These are phyloP conservation scores for Pluteus cervinus DNA, from an alignment of 768 basidiomycete genomes.

Conservation along the genomic window DNA sequence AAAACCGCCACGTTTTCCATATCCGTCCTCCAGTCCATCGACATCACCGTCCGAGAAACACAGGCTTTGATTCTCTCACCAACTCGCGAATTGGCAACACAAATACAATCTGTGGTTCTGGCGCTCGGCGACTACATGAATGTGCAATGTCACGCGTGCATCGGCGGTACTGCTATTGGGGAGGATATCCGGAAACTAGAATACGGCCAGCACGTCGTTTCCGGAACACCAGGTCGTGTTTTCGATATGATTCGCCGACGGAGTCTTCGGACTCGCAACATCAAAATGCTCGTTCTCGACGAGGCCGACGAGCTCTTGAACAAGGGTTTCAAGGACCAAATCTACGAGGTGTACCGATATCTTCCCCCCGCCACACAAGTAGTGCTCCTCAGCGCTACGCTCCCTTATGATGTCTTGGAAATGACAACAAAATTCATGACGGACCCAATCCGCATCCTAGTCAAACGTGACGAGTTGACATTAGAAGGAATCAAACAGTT, in stretches of 20 bases:
- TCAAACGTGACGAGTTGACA: conserved; percentile 99
- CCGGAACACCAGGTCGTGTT: conserved; percentile 95
- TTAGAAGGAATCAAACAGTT: conserved; percentile 96
- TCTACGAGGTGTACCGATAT: conserved; percentile 97
- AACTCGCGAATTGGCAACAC: conserved; percentile 98
- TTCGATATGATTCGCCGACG: conserved; percentile 98
- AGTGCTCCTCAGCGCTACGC: conserved; percentile 90
- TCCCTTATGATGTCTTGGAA: conserved; percentile 95
- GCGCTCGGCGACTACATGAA: conserved; percentile 99
- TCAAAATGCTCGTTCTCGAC: conserved; percentile 95
- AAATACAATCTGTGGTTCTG: conserved; percentile 95
- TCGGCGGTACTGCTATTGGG: conserved; percentile 94
- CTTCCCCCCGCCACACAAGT: conserved; percentile 97
- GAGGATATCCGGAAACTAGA: conserved; percentile 97
- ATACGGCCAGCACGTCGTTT: conserved; percentile 96
- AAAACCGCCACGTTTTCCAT: conserved; percentile 99
- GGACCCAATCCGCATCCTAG: conserved; percentile 95
- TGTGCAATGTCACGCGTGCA: conserved; percentile 97
- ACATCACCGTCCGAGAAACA: conserved; percentile 88
- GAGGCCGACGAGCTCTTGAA: conserved; percentile 96
- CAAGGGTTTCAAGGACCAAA: conserved; percentile 99
- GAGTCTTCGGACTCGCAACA: conserved; percentile 88
- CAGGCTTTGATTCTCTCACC: conserved; percentile 96
- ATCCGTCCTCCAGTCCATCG: conserved; percentile 96
- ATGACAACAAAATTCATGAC: conserved; percentile 99